These are phyloP conservation scores for Thelonectria rubi DNA, from an alignment of 2,329 filamentous ascomycete species.

Conservation along the genomic window DNA sequence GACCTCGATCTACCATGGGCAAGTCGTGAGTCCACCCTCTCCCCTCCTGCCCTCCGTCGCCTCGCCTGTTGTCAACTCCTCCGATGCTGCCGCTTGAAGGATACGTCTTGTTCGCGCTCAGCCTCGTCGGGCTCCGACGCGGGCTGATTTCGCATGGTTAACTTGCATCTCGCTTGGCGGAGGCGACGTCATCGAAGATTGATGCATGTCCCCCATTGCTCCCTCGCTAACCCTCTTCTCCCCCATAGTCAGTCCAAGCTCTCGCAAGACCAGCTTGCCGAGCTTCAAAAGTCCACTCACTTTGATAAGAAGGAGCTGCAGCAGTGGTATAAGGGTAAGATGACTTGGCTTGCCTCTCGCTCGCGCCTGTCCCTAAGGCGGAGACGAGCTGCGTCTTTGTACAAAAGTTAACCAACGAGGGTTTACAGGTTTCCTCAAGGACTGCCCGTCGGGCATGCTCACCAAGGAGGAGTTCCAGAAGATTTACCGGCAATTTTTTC, in stretches of 20 bases:
- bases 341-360: constrained; percentile 1
- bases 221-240: constrained; percentile 34
- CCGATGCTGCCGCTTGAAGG: constrained; percentile 10
- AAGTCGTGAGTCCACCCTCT: constrained; percentile 60
- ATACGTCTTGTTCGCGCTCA: constrained; percentile 24
- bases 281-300: constrained; percentile 96
- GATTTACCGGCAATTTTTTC: constrained; percentile 99
- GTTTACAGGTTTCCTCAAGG: constrained; percentile 87
- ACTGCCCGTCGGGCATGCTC: constrained; percentile 95
- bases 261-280: constrained; percentile 92
- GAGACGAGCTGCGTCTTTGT: background rate
- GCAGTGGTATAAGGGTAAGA: constrained; percentile 98
- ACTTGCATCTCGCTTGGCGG: constrained; percentile 32
- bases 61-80: constrained; percentile 4
- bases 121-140: constrained; percentile 32
- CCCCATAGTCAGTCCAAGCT: constrained; percentile 90
- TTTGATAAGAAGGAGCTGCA: constrained; percentile 99
- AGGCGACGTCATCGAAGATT: constrained; percentile 40
- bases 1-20: constrained; percentile 51
- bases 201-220: constrained; percentile 19
- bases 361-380: constrained; percentile 13
- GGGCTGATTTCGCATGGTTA: constrained; percentile 28
- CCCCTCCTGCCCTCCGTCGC: background rate
- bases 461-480: constrained; percentile 99
- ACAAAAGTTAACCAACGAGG: constrained; percentile 27